Evolutionary conservation across 2,329 filamentous ascomycete genomes (phyloP).

Genomic region (Aureobasidium mangrovei): DNA sequence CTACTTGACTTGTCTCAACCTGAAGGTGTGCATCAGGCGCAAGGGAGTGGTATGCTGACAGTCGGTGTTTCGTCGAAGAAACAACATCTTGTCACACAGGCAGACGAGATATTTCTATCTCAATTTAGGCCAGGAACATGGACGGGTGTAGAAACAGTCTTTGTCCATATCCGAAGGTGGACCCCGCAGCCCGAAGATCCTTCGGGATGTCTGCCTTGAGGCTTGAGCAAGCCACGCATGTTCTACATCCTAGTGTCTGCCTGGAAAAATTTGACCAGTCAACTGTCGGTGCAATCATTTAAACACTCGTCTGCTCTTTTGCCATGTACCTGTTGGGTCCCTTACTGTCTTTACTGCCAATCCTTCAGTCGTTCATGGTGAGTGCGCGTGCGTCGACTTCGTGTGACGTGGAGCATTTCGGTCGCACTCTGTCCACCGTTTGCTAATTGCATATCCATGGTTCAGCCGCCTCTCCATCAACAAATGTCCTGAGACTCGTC

Average conservation of each 20-base stretch:
- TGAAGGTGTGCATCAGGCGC: not conserved
- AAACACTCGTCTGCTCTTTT: not conserved
- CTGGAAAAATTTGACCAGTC: conserved; percentile 11
- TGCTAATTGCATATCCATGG: not conserved
- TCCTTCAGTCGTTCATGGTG: conserved; percentile 10
- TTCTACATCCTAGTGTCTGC: conserved; percentile 10
- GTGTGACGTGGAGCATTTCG: conserved; percentile 11
- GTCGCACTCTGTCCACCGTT: conserved; percentile 9
- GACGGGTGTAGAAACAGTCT: not conserved
- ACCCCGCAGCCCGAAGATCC: not conserved
- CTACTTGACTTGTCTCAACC: not conserved
- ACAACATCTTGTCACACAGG: conserved; percentile 7
- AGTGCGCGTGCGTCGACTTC: conserved; percentile 6
- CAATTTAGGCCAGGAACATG: not conserved
- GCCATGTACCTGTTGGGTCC: not conserved
- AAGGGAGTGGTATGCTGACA: too few species aligned
- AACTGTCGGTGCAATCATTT: conserved; percentile 6
- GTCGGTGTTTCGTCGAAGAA: not conserved
- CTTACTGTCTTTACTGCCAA: conserved; percentile 6
- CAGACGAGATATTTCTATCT: not conserved
- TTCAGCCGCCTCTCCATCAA: not conserved
- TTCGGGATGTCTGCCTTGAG: conserved; percentile 5
- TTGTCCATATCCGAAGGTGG: not conserved
- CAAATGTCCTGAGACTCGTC: not conserved
- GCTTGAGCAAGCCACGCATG: conserved; percentile 6